Evolutionary conservation across 2,329 filamentous ascomycete genomes (phyloP), one percentile per base, ranked within the genome.

Genomic region (Aspergillus novofumigatus): DNA sequence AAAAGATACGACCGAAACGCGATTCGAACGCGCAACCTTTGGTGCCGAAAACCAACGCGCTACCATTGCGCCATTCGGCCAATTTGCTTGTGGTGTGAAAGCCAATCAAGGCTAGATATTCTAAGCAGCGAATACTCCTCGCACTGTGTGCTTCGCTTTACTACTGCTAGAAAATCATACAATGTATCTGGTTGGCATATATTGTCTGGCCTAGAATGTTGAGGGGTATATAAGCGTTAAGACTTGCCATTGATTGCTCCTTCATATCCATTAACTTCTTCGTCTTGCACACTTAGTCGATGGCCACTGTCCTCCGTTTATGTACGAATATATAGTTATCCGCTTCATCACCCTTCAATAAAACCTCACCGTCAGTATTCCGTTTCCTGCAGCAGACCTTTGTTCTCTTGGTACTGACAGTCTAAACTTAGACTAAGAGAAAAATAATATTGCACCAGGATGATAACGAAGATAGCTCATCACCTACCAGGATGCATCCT

Each of bases 31-130:
- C 52, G 48, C 52, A 54, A 32, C 52, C 52, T 54, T 54, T 54
- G 48, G 52, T 58, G 53, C 56, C 56, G 56, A 55, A 58, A 58
- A 58, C 56, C 52, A 56, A 58, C 51, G 56, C 56, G 56, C 56
- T 58, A 56, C 56, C 56, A 56, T 58, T 58, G 56, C 56, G 56
- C 56, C 56, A 58, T 47, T 35, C 54, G 56, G 53, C 50, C 56
- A 26, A 25, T 41, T 52, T 47, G 20, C 3, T 47, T 47, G 32
- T 3, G 1, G 14, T 17, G 6, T 14, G 11, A 1, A 35, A 6
- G 1, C 11, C 11, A 17, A 1, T 11, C 4, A 3, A 17, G 6
- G 1, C 3, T 14, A 17, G 11, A 35, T 17, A 35, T 6, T 2
- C 11, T 5, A 29, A 4, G 4, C 1, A 2, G 2, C 1, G 0